Conservation (phyloP, 441 rosid genomes). For the California macrophylla region DNA sequence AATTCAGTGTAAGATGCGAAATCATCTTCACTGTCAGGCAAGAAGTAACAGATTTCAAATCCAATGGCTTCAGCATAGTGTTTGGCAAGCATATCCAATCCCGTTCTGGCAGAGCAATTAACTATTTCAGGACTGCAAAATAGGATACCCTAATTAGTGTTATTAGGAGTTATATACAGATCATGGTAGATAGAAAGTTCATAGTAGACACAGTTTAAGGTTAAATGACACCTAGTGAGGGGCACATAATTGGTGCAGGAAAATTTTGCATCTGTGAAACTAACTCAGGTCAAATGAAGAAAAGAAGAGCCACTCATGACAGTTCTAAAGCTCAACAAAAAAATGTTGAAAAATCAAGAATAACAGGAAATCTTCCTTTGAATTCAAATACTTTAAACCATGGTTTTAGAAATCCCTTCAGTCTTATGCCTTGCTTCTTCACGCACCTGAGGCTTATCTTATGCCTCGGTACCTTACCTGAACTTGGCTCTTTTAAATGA, state of each 20-base stretch:
- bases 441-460: too few species aligned
- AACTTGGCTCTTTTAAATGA: too few species aligned
- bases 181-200: not conserved
- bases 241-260: not conserved
- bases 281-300: not conserved
- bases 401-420: too few species aligned
- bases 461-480: too few species aligned
- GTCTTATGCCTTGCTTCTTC: too few species aligned
- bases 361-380: not conserved
- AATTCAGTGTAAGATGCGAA: slow-evolving; percentile 91
- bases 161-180: not conserved
- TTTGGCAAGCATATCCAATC: slow-evolving; percentile 82
- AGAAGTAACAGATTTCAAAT: slow-evolving; percentile 73
- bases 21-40: slow-evolving; percentile 90
- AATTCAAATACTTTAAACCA: not conserved
- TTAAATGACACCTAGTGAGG: not conserved
- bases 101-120: slow-evolving; percentile 96
- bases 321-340: not conserved
- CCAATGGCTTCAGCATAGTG: slow-evolving; percentile 72
- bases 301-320: not conserved
- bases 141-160: slow-evolving; percentile 16
- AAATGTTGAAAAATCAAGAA: not conserved
- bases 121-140: slow-evolving; percentile 73
- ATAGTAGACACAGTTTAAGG: not conserved
- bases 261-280: not conserved